phyloP scores from a whole-genome alignment of 441 rosid species.

The Codiaeum variegatum region DNA sequence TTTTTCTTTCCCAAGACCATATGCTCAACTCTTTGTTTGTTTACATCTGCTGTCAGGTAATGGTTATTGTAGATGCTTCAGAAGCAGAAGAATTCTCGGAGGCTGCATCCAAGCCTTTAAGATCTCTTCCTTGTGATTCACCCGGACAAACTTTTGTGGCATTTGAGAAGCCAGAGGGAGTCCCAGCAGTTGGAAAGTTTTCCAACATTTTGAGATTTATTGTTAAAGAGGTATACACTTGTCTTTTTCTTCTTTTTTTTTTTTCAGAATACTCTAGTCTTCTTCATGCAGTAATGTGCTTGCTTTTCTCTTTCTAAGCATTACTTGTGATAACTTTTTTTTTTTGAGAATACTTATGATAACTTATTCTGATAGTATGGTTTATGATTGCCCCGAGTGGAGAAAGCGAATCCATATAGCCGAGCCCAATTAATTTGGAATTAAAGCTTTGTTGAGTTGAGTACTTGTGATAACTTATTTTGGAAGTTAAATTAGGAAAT shows the following conservation, averaged over 20 bases:
- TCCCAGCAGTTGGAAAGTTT: constrained; percentile 80
- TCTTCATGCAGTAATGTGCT: background rate
- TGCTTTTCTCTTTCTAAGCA: background rate
- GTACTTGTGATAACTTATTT: constrained; percentile 9
- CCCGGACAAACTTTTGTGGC: constrained; percentile 88
- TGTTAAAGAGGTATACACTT: constrained; percentile 74
- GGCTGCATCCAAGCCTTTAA: constrained; percentile 57
- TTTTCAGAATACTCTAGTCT: too few species aligned
- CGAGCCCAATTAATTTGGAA: too few species aligned
- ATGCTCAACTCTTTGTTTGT: constrained; percentile 6
- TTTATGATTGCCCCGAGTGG: too few species aligned
- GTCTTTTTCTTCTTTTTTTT: too few species aligned
- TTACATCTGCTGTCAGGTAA: constrained; percentile 49
- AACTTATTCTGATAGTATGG: too few species aligned
- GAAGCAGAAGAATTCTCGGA: constrained; percentile 84
- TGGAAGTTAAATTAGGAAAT: background rate
- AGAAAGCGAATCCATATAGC: too few species aligned
- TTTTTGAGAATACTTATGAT: too few species aligned
- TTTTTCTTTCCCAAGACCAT: constrained; percentile 6
- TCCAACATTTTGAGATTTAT: constrained; percentile 79
- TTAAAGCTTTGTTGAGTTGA: too few species aligned
- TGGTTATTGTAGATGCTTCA: constrained; percentile 80
- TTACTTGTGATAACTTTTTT: background rate
- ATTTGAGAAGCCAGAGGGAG: constrained; percentile 82
- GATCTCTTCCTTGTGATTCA: constrained; percentile 85